Base-by-base conservation (phyloP, 805 yeast species). In the Candida anglica region DNA sequence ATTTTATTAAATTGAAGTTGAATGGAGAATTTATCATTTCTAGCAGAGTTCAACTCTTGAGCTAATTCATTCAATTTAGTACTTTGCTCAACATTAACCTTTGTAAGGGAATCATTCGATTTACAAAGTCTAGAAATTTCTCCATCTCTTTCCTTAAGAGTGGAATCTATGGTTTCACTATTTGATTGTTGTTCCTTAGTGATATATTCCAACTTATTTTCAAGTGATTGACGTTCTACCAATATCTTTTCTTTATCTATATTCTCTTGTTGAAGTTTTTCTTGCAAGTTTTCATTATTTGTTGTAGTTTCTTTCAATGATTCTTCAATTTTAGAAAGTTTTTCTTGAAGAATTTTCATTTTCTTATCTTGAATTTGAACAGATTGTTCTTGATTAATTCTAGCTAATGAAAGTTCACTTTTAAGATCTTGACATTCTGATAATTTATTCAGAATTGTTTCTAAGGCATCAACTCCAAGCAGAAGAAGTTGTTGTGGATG, bases 1-100 rank as follows among this genome's bases (percentile, higher is more conserved):
- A 46, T 38, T 32, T 65, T 65, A 15, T 65, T 53, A 9, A 56
- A 46, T 15, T 60, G 59, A 19, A 66, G 55, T 39, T 65, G 63
- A 21, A 53, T 31, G n/a, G 48, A 38, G 37, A 64, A 66, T 34
- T 52, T 58, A n/a, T 58, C 60, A 33, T 60, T 64, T 32, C 58
- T 47, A n/a, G 46, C 40, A n/a, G 58, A 62, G 39, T 63, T 66
- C 28, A 65, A 37, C 31, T 63, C 62, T 30, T 56, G 57, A 2
- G 60, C 55, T 21, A 65, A 36, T 35, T 63, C 58, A 37, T 58
- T 62, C 15, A 64, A 39, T 37, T 50, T 53, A 40, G 53, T 58
- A 24, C 57, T 61, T 34, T 57, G 61, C 7, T 61, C 69, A 7
- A 66, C 55, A 38, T 62, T 66, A 7, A 56, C 45, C 24, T 47